Base-by-base conservation (phyloP, 2,329 filamentous ascomycete genomes). In the Huntiella abstrusa region DNA sequence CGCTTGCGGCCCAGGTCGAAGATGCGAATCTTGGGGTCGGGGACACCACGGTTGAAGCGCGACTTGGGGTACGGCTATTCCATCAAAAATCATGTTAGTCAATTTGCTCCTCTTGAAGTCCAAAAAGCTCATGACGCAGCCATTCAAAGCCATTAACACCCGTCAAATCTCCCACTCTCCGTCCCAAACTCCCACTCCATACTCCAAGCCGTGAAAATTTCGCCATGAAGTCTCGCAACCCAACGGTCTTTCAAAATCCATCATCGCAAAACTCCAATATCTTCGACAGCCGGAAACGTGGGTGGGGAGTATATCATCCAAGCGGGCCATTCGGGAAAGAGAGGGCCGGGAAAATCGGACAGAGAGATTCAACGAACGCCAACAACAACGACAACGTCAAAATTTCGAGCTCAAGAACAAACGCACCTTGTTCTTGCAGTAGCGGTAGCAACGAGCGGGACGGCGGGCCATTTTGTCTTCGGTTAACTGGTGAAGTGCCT, bases 371-470 rank as follows among this genome's bases (percentile, higher is more conserved):
- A 8, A 28, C 6, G 6, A 28, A 28, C 22, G 22, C 6, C 22
- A 28, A 28, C 22, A 28, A 10, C 13, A 35, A 42, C 45, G 42
- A 34, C 8, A 51, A 33, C 40, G 2, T 34, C 16, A n/a, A 46
- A 19, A 49, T 33, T 33, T 1, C 35, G 17, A 22, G 28, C 42
- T 37, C 42, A 51, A 48, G 48, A 51, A 45, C 43, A 54, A 28
- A 69, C 81, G 71, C 66, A 93, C 86, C 86, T 95, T 95, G 82
- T 96, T 98, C 85, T 98, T 98, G 87, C 91, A 98, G 83, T 98
- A 98, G 66, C 91, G 82, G 80, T 94, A 98, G 76, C 91, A 98
- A 76, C 91, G 83, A 65, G 91, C 91, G 65, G 91, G 91, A 83
- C 91, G 86, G 71, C 91, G 86, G 65, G 91, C 91, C 91, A 98